phyloP scores from a whole-genome alignment of 768 basidiomycete genomes.

The Erythrobasidium yunnanense region DNA sequence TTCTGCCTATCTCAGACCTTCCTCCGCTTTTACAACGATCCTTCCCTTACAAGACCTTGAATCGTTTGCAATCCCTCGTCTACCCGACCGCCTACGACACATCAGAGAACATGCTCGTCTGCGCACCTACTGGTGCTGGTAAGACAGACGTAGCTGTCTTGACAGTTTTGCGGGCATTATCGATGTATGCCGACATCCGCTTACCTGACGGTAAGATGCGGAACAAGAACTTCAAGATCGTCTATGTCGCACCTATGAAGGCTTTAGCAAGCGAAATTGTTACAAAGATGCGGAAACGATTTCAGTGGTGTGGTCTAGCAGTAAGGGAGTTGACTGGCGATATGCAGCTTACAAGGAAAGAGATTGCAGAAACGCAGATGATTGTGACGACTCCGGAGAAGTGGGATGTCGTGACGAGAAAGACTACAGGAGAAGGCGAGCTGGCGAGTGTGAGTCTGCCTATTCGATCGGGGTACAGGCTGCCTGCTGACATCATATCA shows the following conservation, averaged over 20 bases:
- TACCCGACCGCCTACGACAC: constrained; percentile 85
- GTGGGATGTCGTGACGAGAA: constrained; percentile 98
- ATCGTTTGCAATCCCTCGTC: constrained; percentile 89
- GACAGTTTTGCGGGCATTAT: constrained; percentile 73
- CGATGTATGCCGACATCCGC: constrained; percentile 50
- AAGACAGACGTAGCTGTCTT: constrained; percentile 99
- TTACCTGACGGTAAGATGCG: constrained; percentile 21
- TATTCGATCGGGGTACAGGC: not conserved
- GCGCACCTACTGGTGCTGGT: constrained; percentile 96
- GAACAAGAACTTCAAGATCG: constrained; percentile 66
- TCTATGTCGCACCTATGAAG: constrained; percentile 99
- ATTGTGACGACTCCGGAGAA: constrained; percentile 99
- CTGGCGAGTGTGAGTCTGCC: constrained; percentile 62
- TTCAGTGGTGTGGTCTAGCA: constrained; percentile 73
- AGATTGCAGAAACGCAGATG: constrained; percentile 89
- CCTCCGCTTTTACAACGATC: constrained; percentile 67
- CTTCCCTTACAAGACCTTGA: constrained; percentile 74
- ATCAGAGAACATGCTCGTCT: constrained; percentile 91
- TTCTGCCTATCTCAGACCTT: constrained; percentile 60
- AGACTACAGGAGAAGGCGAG: constrained; percentile 88
- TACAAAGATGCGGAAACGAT: constrained; percentile 75
- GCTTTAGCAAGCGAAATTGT: constrained; percentile 91
- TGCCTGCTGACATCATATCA: not conserved
- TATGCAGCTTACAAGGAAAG: constrained; percentile 89
- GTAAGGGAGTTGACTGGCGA: constrained; percentile 92